These are phyloP conservation scores for Nigrograna mackinnonii DNA, from an alignment of 2,329 filamentous ascomycete species.

Conservation along the genomic window DNA sequence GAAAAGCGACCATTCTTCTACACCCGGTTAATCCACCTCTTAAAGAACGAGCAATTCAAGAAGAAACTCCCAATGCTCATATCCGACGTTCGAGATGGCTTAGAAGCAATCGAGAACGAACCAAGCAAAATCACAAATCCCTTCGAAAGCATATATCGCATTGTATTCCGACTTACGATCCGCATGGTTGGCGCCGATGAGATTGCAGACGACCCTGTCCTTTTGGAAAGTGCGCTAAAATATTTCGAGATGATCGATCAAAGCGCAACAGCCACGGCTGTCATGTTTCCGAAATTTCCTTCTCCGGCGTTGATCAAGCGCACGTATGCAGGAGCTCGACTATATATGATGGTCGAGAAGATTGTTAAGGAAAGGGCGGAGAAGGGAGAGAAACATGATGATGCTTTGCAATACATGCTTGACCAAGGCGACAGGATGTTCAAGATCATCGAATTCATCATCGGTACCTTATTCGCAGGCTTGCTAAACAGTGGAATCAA, in stretches of 20 bases:
- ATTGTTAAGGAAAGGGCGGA: slow-evolving; percentile 52
- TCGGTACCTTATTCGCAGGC: slow-evolving; percentile 61
- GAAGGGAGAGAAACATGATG: slow-evolving; percentile 48
- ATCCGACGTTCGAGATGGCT: slow-evolving; percentile 39
- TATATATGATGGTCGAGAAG: slow-evolving; percentile 54
- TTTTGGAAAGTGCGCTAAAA: slow-evolving; percentile 48
- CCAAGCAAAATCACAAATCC: slow-evolving; percentile 51
- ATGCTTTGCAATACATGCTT: slow-evolving; percentile 58
- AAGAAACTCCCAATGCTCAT: slow-evolving; percentile 47
- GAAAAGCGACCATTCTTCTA: slow-evolving; percentile 22
- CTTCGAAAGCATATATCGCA: slow-evolving; percentile 56
- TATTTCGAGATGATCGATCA: slow-evolving; percentile 54
- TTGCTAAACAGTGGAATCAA: slow-evolving; percentile 62
- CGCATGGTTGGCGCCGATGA: slow-evolving; percentile 58
- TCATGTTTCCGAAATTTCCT: slow-evolving; percentile 60
- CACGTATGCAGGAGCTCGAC: slow-evolving; percentile 48
- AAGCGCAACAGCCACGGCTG: slow-evolving; percentile 45
- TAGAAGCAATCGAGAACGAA: slow-evolving; percentile 42
- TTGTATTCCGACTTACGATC: slow-evolving; percentile 62
- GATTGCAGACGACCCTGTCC: slow-evolving; percentile 51
- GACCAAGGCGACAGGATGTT: slow-evolving; percentile 53
- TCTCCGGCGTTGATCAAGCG: slow-evolving; percentile 49
- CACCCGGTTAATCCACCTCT: slow-evolving; percentile 20
- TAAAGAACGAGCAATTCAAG: slow-evolving; percentile 30
- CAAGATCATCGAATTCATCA: slow-evolving; percentile 53